phyloP scores from a whole-genome alignment of 345 rosid genomes.

The Mercurialis annua region DNA sequence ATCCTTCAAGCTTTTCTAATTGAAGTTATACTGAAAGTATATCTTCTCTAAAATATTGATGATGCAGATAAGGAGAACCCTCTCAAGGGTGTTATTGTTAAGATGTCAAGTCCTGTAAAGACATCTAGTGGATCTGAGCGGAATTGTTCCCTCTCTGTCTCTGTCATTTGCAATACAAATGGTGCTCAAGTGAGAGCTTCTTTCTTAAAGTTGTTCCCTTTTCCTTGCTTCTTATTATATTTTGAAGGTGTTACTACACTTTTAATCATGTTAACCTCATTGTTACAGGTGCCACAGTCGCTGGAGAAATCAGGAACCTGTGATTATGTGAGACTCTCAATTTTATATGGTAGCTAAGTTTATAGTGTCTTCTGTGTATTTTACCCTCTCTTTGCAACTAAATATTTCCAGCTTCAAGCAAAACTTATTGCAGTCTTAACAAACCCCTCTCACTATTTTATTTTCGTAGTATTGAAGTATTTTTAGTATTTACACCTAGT shows the following conservation, averaged over 20 bases:
- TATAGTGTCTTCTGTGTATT: conserved; percentile 1
- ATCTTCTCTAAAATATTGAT: conserved; percentile 19
- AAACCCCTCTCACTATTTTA: not conserved
- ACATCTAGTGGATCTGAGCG: conserved; percentile 16
- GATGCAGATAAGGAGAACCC: conserved; percentile 68
- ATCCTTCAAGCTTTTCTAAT: not conserved
- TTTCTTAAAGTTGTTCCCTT: conserved; percentile 12
- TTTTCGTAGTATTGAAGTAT: not conserved
- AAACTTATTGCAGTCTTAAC: not conserved
- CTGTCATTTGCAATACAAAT: conserved; percentile 65
- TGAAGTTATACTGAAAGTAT: conserved; percentile 20
- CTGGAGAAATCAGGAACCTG: conserved; percentile 61
- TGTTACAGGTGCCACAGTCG: conserved; percentile 62
- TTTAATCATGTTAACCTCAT: conserved; percentile 13
- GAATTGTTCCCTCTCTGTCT: conserved; percentile 78
- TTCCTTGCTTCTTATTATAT: conserved; percentile 5
- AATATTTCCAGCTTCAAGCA: not conserved
- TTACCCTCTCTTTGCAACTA: not conserved
- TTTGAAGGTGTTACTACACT: conserved; percentile 16
- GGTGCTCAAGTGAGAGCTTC: conserved; percentile 57
- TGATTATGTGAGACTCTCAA: conserved; percentile 59
- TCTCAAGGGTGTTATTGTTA: conserved; percentile 69
- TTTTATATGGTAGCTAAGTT: conserved; percentile 11
- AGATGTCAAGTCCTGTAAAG: conserved; percentile 43
- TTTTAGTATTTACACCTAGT: not conserved